phyloP scores from a whole-genome alignment of 768 basidiomycete genomes.

The Rhodotorula paludigena region DNA sequence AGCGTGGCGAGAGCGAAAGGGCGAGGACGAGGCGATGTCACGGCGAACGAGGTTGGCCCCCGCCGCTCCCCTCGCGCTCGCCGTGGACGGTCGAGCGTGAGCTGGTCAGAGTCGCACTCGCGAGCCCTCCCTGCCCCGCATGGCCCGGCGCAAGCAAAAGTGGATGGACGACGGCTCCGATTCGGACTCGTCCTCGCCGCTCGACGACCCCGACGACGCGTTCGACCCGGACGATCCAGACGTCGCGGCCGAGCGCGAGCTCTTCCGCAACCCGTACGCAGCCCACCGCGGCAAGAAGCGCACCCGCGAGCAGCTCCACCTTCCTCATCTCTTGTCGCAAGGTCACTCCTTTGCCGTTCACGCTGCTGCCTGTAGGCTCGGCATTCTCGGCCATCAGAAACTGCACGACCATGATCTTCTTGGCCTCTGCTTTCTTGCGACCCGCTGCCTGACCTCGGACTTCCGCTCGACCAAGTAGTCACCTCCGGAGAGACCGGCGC shows the following conservation, averaged over 20 bases:
- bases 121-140: conserved; percentile 26
- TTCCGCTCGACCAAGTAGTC: no score
- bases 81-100: not conserved
- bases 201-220: conserved; percentile 47
- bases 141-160: conserved; percentile 47
- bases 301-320: conserved; percentile 62
- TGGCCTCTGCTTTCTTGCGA: no score
- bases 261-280: conserved; percentile 70
- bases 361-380: no score
- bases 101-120: no score
- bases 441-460: no score
- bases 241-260: conserved; percentile 64
- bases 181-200: conserved; percentile 46
- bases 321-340: no score
- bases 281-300: conserved; percentile 45
- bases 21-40: not conserved
- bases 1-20: not conserved
- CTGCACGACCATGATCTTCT: no score
- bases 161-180: conserved; percentile 30
- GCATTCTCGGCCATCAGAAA: no score
- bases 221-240: conserved; percentile 54
- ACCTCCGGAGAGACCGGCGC: no score
- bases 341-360: no score
- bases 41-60: not conserved
- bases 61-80: not conserved